Base-by-base conservation (phyloP, 352 stramenopile species). In the Pythium rhizo-oryzae region DNA sequence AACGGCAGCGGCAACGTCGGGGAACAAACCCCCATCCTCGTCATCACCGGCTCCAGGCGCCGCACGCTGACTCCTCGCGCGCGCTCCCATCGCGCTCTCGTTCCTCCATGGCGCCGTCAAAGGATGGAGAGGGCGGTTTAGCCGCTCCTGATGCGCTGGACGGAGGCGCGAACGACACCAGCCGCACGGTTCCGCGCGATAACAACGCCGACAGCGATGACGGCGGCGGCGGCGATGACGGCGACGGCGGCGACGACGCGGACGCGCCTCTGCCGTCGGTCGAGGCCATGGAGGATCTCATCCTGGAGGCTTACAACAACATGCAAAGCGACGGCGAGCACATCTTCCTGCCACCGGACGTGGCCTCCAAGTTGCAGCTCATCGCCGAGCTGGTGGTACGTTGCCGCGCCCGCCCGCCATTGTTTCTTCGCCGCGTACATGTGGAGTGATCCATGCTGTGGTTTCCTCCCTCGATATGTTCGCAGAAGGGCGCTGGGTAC, bases 321-420 rank as follows among this genome's bases (percentile, higher is more conserved):
- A 91, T 93, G 79, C 83, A 93, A 69, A 92, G 82, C 59, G 85
- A 93, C 54, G 85, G 84, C 35, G 85, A 93, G 61, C 84, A 84
- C 66, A 92, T 93, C 59, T 92, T 92, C 43, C 65, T 93, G 28
- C 82, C 85, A 13, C 66, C 82, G 0, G 80, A 92, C 23, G 82
- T 93, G 19, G 82, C 82, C 21, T 73, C 77, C 35, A 91, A 91
- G 59, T 70, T 93, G 11, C 85, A 90, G 60, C 61, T 72, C n/a
- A 76, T 85, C 52, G 76, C 79, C 19, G 71, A 82, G 35, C 50
- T 90, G 67, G 84, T 89, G 78, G 85, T 93, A 61, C 57, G 78
- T 80, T 47, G 12, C 11, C 35, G 35, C 18, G 41, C 9, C 41
- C 1, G 41, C 18, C 2, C 41, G 15, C 15, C 41, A 7, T 47